Conservation (phyloP, 202 grass and related monocot species). For the Cymbopogon flexuosus region DNA sequence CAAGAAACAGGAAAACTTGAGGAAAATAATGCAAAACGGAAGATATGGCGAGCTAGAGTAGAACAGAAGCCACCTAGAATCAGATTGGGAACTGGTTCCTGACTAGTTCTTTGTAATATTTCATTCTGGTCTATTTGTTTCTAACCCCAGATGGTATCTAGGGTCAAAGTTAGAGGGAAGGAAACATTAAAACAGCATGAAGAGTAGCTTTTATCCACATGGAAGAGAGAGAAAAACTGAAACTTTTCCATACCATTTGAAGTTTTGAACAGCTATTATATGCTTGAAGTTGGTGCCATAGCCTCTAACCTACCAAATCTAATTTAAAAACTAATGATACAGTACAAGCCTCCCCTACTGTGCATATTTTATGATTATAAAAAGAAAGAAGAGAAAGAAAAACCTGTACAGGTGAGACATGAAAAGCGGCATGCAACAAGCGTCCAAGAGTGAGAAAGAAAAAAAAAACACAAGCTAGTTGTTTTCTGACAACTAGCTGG, state of each 20-base stretch:
- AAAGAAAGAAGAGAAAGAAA: not conserved
- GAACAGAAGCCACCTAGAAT: not conserved
- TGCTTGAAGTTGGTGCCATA: not conserved
- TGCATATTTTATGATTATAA: not conserved
- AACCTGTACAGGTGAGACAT: not conserved
- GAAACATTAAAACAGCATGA: not conserved
- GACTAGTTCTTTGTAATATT: not conserved
- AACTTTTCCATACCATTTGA: not conserved
- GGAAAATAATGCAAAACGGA: not conserved
- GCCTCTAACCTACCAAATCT: not conserved
- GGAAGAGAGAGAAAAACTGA: not conserved
- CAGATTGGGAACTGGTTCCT: not conserved
- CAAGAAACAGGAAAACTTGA: not conserved
- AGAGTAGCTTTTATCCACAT: not conserved
- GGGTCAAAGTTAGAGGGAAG: constrained; percentile 7
- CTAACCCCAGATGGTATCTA: not conserved
- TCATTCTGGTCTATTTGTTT: not conserved
- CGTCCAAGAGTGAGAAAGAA: not conserved
- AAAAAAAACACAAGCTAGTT: not conserved
- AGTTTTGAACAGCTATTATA: not conserved
- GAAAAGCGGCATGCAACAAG: not conserved
- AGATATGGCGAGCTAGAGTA: not conserved
- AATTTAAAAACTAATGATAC: not conserved
- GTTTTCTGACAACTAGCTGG: not conserved
- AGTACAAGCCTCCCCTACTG: not conserved